Base-by-base conservation (phyloP, 2,329 filamentous ascomycete genomes). In the Didymella exigua region DNA sequence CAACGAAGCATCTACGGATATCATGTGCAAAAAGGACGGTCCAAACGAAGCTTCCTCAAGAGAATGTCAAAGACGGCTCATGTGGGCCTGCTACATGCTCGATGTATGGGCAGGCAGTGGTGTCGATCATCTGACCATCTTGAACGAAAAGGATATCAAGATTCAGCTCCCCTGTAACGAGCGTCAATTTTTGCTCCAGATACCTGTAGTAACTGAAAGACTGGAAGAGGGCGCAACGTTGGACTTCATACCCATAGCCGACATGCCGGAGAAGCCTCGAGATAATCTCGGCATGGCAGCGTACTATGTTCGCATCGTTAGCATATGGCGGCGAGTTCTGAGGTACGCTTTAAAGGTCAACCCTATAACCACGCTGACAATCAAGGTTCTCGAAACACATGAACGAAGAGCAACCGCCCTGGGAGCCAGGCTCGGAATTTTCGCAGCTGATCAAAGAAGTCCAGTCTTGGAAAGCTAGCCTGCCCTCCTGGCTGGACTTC, bases 61-160 rank as follows among this genome's bases (percentile, higher is more conserved):
- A 53, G 69, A 72, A 31, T 70, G 66, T 18, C 58, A 65, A n/a
- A 60, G 69, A 48, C 55, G 69, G n/a, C 43, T 72, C 9, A 72
- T 72, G 69, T 72, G 69, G 69, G 68, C 69, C 9, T 72, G 69
- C 43, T 72, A 71, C 47, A 69, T 72, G 68, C 66, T 72, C 33
- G 69, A 72, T 52, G 68, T 72, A 9, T 72, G 69, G 69, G 69
- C 69, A 31, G 69, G 69, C 10, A 71, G 69, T 50, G 69, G 69
- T 9, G 67, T 72, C 10, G 69, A 72, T 44, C 69, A 69, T 40
- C 57, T 72, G 29, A 72, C 69, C 18, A 71, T 72, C 11, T 33
- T 72, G 42, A 72, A 67, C 50, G 68, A 72, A 53, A 66, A 61
- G 41, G 69, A 72, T 30, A 62, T 72, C 48, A 71, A 69, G 56